Evolutionary conservation across 768 basidiomycete species (phyloP).

Genomic region (Hysterangium stoloniferum): DNA sequence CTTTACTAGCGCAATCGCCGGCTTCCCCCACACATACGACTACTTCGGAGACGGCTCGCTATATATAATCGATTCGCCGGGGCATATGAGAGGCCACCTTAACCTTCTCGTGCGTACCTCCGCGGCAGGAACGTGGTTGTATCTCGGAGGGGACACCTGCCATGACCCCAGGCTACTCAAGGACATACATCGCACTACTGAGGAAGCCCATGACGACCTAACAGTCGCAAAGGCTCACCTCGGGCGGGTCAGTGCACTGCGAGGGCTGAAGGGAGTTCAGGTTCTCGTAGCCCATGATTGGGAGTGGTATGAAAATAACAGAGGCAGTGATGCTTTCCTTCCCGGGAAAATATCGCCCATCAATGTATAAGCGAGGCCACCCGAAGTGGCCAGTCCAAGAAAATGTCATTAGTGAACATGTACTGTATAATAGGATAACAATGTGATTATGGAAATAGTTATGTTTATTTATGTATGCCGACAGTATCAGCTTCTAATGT

Average conservation of each 20-base stretch:
- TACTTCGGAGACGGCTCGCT: constrained; percentile 50
- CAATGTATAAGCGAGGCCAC: too few relatives aligned
- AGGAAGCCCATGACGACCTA: constrained; percentile 31
- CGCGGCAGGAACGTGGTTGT: constrained; percentile 46
- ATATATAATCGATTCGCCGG: constrained; percentile 50
- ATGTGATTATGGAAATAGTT: too few relatives aligned
- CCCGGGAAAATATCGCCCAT: constrained; percentile 14
- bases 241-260: constrained; percentile 30
- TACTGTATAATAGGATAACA: too few relatives aligned
- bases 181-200: constrained; percentile 20
- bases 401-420: too few relatives aligned
- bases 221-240: constrained; percentile 37
- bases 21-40: constrained; percentile 43
- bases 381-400: too few relatives aligned
- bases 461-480: too few relatives aligned
- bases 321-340: constrained; percentile 34
- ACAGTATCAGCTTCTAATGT: too few relatives aligned
- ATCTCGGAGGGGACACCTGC: constrained; percentile 47
- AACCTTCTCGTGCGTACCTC: constrained; percentile 49
- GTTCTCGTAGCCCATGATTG: constrained; percentile 48
- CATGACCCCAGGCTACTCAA: constrained; percentile 45
- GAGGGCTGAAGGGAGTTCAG: constrained; percentile 31
- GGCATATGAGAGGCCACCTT: constrained; percentile 49
- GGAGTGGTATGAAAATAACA: constrained; percentile 42
- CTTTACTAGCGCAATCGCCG: constrained; percentile 35